Conservation (phyloP, 768 basidiomycete species). For the Pisolithus albus region DNA sequence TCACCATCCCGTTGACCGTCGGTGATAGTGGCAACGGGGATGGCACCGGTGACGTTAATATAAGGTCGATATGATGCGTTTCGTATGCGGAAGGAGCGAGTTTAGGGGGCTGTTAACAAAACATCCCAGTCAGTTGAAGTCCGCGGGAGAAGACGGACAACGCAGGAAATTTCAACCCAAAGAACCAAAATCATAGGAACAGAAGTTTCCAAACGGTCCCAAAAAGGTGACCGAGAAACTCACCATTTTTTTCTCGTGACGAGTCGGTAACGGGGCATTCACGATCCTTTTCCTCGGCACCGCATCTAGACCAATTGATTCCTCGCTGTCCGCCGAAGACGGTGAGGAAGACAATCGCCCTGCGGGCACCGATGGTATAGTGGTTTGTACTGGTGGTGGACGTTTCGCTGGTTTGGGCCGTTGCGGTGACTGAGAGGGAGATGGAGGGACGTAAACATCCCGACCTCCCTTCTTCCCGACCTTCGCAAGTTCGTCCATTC, state of each 20-base stretch:
- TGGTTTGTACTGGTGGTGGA: not conserved
- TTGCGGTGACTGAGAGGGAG: not conserved
- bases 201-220: not conserved
- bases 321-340: not conserved
- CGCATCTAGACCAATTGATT: not conserved
- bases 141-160: not conserved
- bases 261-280: not conserved
- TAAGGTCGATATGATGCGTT: not conserved
- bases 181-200: no score
- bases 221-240: not conserved
- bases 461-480: not conserved
- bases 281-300: not conserved
- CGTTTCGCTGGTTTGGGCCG: not conserved
- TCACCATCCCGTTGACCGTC: not conserved
- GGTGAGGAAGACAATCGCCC: not conserved
- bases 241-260: not conserved
- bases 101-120: not conserved
- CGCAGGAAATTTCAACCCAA: not conserved
- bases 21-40: not conserved
- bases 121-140: not conserved
- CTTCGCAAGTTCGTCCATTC: not conserved
- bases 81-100: not conserved
- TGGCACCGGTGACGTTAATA: not conserved
- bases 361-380: not conserved
- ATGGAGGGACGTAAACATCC: not conserved